Evolutionary conservation across 2,329 filamentous ascomycete genomes (phyloP), one percentile per base, ranked within the genome.

Genomic region (Botrytis medusae): DNA sequence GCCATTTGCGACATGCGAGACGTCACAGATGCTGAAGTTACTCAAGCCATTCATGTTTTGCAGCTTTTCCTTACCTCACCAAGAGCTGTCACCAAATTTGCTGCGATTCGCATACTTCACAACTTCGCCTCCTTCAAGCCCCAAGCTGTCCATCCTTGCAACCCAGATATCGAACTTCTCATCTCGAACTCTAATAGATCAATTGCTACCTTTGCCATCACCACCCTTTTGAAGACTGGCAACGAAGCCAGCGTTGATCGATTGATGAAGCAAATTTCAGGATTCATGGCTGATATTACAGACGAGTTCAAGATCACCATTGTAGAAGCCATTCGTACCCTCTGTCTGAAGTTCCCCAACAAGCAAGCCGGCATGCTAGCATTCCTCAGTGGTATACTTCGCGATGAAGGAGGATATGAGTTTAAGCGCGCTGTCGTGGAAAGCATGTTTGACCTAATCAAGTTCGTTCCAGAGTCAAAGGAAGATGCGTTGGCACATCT

Each of bases 221-320:
- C 96, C 2, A 99, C 96, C 2, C 89, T 99, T 42, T 91, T 99
- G 76, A 98, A 98, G 89, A 99, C 96, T 18, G 96, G 96, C 75
- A 99, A 98, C 81, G 96, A 99, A 84, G 93, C 93, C 57, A 98
- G 94, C 78, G 96, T 99, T 62, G 96, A 99, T 82, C 91, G 96
- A 71, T 85, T 99, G 77, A 98, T 99, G 94, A 98, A 98, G 88
- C 95, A 98, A 83, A 98, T 99, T 76, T 94, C 94, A 37, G 92
- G 93, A 57, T 98, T 99, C 86, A 98, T 99, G 96, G 93, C 95
- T 7, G 96, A 98, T 83, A 98, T 98, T 77, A 98, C 95, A 10
- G 96, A 99, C 81, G 96, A 99, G 83, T 99, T 99, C 87, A 99
- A 98, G 87, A 97, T 99, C 78, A 99, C 96, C n/a, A 97, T 99